Evolutionary conservation across 176 grass and related monocot genomes (phyloP).

Genomic region (Paspalum vaginatum): DNA sequence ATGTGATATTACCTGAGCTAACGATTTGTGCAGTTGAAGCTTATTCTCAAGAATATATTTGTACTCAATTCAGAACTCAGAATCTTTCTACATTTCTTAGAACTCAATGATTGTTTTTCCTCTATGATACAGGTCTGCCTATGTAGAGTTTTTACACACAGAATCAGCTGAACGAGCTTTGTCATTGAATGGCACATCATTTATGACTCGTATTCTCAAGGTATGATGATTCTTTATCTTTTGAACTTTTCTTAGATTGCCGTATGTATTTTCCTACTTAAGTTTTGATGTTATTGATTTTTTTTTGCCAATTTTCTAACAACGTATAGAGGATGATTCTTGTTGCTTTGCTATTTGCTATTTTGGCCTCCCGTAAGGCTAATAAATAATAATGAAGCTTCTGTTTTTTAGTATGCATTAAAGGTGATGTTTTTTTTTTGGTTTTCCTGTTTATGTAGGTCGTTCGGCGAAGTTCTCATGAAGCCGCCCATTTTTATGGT

Average conservation of each 20-base stretch:
- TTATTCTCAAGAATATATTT: background rate
- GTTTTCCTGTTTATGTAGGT: constrained; percentile 59
- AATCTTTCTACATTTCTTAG: background rate
- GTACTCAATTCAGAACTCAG: background rate
- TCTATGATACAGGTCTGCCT: constrained; percentile 67
- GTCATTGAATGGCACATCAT: constrained; percentile 92
- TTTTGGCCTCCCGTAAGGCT: constrained; percentile 22
- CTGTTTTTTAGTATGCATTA: background rate
- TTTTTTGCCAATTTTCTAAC: too few relatives aligned
- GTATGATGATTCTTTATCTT: constrained; percentile 40
- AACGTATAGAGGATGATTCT: background rate
- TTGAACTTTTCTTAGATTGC: background rate
- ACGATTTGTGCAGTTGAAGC: constrained; percentile 5
- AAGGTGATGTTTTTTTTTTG: background rate
- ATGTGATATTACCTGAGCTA: background rate
- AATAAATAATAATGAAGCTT: background rate
- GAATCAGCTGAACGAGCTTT: constrained; percentile 85
- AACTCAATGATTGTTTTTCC: constrained; percentile 17
- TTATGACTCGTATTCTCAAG: constrained; percentile 95
- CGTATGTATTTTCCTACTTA: background rate
- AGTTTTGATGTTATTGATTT: too few relatives aligned
- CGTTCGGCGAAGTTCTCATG: constrained; percentile 71
- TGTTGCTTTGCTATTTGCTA: background rate
- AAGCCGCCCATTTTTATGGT: constrained; percentile 81
- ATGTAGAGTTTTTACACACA: constrained; percentile 87